Conservation (phyloP, 148 eudicot genomes). For the Pharnaceum exiguum region DNA sequence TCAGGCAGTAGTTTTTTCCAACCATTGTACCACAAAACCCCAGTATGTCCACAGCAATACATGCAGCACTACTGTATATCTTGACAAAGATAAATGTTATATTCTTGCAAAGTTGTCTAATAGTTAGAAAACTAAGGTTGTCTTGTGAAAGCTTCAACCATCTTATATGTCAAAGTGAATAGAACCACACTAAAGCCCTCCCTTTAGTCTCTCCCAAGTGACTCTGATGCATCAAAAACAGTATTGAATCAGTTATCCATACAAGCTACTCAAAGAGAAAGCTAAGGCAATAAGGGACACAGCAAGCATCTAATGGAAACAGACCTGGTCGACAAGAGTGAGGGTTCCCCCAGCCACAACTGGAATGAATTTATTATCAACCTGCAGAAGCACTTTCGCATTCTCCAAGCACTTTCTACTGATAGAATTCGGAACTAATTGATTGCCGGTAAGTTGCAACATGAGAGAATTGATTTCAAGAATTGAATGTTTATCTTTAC, state of each 20-base stretch:
- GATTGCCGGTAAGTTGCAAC: conserved; percentile 62
- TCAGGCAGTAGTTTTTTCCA: too few species aligned
- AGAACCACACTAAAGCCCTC: too few species aligned
- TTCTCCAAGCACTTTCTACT: conserved; percentile 50
- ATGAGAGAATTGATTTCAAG: conserved; percentile 65
- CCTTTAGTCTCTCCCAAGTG: too few species aligned
- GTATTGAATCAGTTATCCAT: neutral
- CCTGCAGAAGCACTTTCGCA: conserved; percentile 78
- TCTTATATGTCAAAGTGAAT: too few species aligned
- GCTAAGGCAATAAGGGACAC: conserved; percentile 11
- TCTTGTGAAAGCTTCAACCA: too few species aligned
- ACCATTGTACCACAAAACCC: too few species aligned
- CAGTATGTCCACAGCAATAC: too few species aligned
- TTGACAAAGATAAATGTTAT: too few species aligned
- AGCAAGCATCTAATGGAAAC: conserved; percentile 5
- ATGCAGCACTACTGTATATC: too few species aligned
- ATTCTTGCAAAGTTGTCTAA: too few species aligned
- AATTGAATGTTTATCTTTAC: conserved; percentile 37
- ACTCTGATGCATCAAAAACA: too few species aligned
- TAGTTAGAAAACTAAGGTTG: too few species aligned
- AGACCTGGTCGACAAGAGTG: conserved; percentile 91
- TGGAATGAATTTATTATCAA: conserved; percentile 92
- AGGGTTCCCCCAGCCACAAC: conserved; percentile 70
- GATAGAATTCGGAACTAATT: conserved; percentile 73
- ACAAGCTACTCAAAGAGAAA: neutral